Conservation (phyloP, 202 grass and related monocot genomes). For the Carex arenaria region DNA sequence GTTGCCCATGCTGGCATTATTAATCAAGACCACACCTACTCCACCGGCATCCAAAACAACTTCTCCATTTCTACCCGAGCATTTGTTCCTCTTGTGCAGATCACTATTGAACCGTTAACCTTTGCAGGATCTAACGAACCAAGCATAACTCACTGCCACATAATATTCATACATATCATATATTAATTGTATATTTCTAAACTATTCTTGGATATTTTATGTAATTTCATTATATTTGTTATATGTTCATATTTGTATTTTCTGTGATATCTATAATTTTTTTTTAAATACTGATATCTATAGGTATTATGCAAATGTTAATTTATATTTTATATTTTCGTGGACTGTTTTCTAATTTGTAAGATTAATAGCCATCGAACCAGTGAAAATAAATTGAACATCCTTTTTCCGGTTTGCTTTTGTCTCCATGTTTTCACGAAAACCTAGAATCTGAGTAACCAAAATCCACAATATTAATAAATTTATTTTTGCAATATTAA, state of each 20-base stretch:
- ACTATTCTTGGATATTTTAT: background rate
- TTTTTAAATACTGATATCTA: too few species aligned
- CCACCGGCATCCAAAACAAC: conserved; percentile 37
- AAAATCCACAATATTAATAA: background rate
- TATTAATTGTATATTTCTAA: background rate
- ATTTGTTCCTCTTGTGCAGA: conserved; percentile 32
- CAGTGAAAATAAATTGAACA: too few species aligned
- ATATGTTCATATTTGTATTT: too few species aligned
- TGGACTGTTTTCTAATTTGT: too few species aligned
- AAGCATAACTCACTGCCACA: conserved; percentile 34
- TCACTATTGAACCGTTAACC: conserved; percentile 52
- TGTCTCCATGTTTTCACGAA: background rate
- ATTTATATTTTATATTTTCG: too few species aligned
- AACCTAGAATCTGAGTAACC: background rate
- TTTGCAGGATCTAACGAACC: conserved; percentile 41
- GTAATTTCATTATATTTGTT: too few species aligned
- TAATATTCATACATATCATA: background rate
- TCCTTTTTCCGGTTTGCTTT: background rate
- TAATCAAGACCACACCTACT: conserved; percentile 56
- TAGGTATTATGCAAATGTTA: too few species aligned
- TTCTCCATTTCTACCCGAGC: conserved; percentile 40
- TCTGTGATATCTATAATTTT: too few species aligned
- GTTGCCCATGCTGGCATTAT: conserved; percentile 21
- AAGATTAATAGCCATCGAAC: too few species aligned
- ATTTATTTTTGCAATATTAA: background rate